Conservation (phyloP, 306 rosid species). For the Castanospermum australe region DNA sequence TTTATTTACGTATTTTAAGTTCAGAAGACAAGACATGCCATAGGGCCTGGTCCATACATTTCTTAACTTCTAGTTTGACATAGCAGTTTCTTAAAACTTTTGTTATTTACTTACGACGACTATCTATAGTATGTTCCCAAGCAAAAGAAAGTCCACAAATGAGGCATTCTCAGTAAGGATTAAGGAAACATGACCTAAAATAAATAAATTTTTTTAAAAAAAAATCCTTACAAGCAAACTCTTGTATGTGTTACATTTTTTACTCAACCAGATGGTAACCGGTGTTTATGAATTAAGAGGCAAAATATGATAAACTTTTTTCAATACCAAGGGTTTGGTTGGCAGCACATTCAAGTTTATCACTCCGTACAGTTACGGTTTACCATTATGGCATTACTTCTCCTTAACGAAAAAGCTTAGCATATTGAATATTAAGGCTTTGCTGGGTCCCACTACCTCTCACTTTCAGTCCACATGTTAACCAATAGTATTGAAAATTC, state of each 20-base stretch:
- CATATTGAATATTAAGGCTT: too few species aligned
- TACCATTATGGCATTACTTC: slow-evolving; percentile 16
- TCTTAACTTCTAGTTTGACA: not conserved
- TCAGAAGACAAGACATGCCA: not conserved
- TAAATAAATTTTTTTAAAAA: not conserved
- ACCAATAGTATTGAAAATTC: not conserved
- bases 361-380: slow-evolving; percentile 18
- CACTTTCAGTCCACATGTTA: not conserved
- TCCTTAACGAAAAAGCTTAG: slow-evolving; percentile 38
- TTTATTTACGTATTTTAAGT: too few species aligned
- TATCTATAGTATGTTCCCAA: not conserved
- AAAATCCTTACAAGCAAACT: not conserved
- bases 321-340: not conserved
- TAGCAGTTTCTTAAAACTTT: slow-evolving; percentile 9
- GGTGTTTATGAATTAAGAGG: too few species aligned
- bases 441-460: too few species aligned
- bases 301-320: too few species aligned
- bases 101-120: not conserved
- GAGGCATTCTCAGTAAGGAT: not conserved
- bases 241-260: not conserved
- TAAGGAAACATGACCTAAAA: not conserved
- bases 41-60: not conserved
- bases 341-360: not conserved
- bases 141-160: not conserved
- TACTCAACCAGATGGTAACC: not conserved